These are phyloP conservation scores for Leishmania turanica DNA, from an alignment of 208 protist genomes.

Conservation along the genomic window DNA sequence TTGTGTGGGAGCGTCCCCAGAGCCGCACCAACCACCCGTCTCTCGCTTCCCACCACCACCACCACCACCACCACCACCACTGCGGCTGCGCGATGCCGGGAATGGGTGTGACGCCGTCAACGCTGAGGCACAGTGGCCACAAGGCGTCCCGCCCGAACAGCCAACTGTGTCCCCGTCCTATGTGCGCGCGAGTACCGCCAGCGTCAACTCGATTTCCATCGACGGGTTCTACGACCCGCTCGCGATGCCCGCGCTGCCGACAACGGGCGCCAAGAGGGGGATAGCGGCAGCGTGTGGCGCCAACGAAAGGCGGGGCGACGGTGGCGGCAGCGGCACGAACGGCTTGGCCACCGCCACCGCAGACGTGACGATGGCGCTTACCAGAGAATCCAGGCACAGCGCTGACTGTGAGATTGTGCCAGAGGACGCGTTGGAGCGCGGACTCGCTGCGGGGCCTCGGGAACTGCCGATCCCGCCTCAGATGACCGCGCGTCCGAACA, in stretches of 20 bases:
- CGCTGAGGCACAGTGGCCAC: not conserved
- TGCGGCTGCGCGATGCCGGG: not conserved
- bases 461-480: constrained; percentile 6
- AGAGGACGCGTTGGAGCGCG: not conserved
- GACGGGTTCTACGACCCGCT: constrained; percentile 52
- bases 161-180: not conserved
- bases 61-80: not conserved
- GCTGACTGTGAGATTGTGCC: not conserved
- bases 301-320: not conserved
- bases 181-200: constrained; percentile 15
- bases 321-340: not conserved
- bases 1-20: constrained; percentile 10
- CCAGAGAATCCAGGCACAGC: constrained; percentile 1
- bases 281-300: not conserved
- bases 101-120: not conserved
- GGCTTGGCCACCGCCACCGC: not conserved
- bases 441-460: not conserved
- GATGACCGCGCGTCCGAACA: not conserved
- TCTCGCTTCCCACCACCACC: not conserved
- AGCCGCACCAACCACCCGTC: constrained; percentile 8
- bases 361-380: constrained; percentile 8
- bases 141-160: not conserved
- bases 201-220: constrained; percentile 24
- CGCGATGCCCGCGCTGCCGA: constrained; percentile 22
- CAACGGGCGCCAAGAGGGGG: not conserved